Evolutionary conservation across 148 eudicot species (phyloP).

Genomic region (Vaccinium myrtillus): DNA sequence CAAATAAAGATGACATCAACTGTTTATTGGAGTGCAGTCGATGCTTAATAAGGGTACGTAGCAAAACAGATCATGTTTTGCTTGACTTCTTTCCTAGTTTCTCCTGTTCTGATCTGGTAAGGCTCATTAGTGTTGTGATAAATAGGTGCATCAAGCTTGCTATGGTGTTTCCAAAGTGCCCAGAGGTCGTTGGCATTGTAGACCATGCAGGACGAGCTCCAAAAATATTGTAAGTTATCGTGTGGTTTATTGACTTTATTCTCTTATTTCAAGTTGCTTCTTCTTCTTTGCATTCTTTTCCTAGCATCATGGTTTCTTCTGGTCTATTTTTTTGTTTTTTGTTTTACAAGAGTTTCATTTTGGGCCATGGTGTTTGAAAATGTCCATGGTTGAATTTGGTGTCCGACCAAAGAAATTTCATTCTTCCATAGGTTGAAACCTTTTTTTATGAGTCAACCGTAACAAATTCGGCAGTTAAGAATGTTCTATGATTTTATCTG

Average conservation of each 20-base stretch:
- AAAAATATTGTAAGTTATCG: slow-evolving; percentile 45
- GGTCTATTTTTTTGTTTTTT: not conserved
- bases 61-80: too few species aligned
- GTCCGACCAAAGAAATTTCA: not conserved
- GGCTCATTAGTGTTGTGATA: slow-evolving; percentile 12
- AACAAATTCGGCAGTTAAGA: not conserved
- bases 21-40: slow-evolving; percentile 47
- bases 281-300: not conserved
- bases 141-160: slow-evolving; percentile 65
- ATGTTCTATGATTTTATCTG: not conserved
- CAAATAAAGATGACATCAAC: slow-evolving; percentile 39
- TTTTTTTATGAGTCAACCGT: not conserved
- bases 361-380: not conserved
- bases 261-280: not conserved
- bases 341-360: not conserved
- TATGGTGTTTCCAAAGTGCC: slow-evolving; percentile 55
- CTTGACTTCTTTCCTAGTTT: not conserved
- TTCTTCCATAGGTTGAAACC: not conserved
- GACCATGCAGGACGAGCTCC: slow-evolving; percentile 50
- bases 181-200: slow-evolving; percentile 54
- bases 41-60: slow-evolving; percentile 48
- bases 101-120: slow-evolving; percentile 10
- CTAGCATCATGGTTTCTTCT: not conserved
- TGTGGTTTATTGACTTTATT: not conserved
- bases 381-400: not conserved